These are phyloP conservation scores for Musa itinerans DNA, from an alignment of 176 grass and related monocot genomes.

Conservation along the genomic window DNA sequence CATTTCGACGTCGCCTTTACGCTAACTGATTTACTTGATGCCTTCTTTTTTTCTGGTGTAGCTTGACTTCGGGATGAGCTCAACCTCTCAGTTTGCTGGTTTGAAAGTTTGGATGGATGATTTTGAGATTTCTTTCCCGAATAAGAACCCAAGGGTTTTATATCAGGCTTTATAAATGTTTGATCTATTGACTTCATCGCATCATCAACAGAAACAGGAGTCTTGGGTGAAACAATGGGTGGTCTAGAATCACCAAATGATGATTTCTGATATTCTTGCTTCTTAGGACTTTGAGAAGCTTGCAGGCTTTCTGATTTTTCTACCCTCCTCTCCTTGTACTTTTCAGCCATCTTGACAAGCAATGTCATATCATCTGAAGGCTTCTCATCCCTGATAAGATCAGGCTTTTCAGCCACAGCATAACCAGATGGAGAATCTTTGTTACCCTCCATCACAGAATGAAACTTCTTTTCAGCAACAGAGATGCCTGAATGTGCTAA, in stretches of 20 bases:
- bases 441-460: slow-evolving; percentile 19
- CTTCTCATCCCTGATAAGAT: slow-evolving; percentile 42
- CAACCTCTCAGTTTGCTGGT: slow-evolving; percentile 37
- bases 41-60: slow-evolving; percentile 36
- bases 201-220: slow-evolving; percentile 27
- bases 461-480: slow-evolving; percentile 32
- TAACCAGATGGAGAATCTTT: slow-evolving; percentile 30
- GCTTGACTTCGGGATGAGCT: slow-evolving; percentile 27
- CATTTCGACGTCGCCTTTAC: slow-evolving; percentile 40
- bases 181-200: slow-evolving; percentile 30
- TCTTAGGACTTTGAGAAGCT: neutral
- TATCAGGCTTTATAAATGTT: slow-evolving; percentile 37
- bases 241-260: slow-evolving; percentile 18
- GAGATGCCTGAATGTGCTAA: slow-evolving; percentile 18
- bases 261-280: slow-evolving; percentile 9
- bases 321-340: slow-evolving; percentile 30
- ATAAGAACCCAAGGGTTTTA: slow-evolving; percentile 28
- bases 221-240: slow-evolving; percentile 28
- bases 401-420: slow-evolving; percentile 35
- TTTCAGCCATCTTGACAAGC: slow-evolving; percentile 33
- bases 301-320: slow-evolving; percentile 20
- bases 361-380: slow-evolving; percentile 31
- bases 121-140: slow-evolving; percentile 50
- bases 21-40: slow-evolving; percentile 51
- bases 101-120: slow-evolving; percentile 49